Evolutionary conservation across 192 early-diverging fungal genomes (phyloP).

Genomic region (Blastocladiella britannica): DNA sequence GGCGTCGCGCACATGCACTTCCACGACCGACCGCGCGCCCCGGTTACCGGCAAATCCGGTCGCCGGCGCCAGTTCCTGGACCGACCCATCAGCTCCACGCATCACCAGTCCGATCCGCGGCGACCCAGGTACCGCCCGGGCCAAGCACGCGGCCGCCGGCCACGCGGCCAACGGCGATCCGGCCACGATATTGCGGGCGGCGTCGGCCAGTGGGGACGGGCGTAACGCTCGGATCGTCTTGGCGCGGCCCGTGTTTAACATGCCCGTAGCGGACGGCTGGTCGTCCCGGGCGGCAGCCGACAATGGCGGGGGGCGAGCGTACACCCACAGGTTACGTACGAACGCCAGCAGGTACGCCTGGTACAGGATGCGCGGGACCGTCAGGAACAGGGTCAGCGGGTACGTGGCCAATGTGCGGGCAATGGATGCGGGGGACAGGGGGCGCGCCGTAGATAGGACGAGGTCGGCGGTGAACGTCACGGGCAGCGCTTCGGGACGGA

Average conservation of each 20-base stretch:
- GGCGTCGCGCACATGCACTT: not conserved
- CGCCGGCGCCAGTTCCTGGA: not conserved
- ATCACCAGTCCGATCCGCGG: not conserved
- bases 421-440: not conserved
- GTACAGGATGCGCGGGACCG: conserved; percentile 18
- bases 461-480: not conserved
- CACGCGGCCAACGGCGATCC: no score
- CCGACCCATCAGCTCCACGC: not conserved
- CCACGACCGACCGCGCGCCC: no score
- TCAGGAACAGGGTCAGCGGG: conserved; percentile 19
- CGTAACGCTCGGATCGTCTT: not conserved
- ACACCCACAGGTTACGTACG: conserved; percentile 12
- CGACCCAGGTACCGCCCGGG: not conserved
- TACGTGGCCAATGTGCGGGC: conserved; percentile 7
- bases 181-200: not conserved
- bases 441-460: not conserved
- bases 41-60: no score
- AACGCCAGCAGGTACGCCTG: conserved; percentile 17
- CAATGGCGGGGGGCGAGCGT: conserved; percentile 17
- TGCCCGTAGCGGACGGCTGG: not conserved
- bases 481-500: not conserved
- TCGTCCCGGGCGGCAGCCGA: no score
- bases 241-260: not conserved
- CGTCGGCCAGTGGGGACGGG: not conserved
- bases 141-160: no score